phyloP scores from a whole-genome alignment of 176 grass and related monocot species.

The Bothriochloa decipiens region DNA sequence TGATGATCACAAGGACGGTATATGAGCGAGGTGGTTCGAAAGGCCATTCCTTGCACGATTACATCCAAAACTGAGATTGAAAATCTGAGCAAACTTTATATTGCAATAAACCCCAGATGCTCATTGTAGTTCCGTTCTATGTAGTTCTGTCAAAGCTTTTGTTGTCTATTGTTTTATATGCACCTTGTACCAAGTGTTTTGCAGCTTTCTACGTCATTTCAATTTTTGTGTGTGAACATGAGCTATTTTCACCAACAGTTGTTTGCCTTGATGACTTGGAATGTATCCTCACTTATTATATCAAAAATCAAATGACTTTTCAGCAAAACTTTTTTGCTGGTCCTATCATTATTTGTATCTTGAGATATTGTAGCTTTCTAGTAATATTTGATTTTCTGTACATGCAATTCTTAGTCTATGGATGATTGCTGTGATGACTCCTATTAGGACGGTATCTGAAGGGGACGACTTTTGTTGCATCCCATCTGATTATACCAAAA shows the following conservation, averaged over 20 bases:
- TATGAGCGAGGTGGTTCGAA: conserved; percentile 17
- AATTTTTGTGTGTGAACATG: neutral
- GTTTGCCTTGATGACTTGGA: conserved; percentile 15
- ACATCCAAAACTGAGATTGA: conserved; percentile 16
- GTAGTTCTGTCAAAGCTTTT: neutral
- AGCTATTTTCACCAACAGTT: neutral
- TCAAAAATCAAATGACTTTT: neutral
- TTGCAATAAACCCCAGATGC: neutral
- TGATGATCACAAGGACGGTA: conserved; percentile 24
- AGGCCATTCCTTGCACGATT: conserved; percentile 26
- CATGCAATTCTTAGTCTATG: neutral
- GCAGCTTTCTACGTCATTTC: neutral
- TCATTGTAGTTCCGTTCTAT: neutral
- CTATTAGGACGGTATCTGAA: conserved; percentile 32
- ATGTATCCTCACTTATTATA: neutral
- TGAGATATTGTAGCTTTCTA: neutral
- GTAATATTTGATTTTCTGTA: neutral
- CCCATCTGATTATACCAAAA: conserved; percentile 34
- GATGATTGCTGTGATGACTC: conserved; percentile 29
- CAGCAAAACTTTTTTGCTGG: neutral
- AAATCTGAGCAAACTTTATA: conserved; percentile 20
- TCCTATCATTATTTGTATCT: neutral
- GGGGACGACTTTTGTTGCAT: neutral
- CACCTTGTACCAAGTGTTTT: neutral
- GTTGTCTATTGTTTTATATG: neutral